phyloP scores from a whole-genome alignment of 2,329 filamentous ascomycete genomes.

The Ceratocystiopsis minuta region DNA sequence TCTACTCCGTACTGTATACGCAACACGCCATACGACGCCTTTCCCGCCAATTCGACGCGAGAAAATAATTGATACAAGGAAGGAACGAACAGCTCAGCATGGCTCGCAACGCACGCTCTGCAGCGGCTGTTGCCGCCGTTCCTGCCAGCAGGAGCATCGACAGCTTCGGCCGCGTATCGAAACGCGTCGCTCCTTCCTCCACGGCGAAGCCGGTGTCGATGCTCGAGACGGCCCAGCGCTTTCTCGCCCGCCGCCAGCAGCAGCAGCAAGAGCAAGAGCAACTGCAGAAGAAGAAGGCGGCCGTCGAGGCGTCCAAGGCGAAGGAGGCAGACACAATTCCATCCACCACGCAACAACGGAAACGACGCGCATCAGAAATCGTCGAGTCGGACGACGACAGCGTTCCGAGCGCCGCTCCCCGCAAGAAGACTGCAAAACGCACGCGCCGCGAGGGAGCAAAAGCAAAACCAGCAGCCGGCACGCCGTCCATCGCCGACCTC shows the following conservation, averaged over 20 bases:
- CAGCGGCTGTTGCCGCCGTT: conserved; percentile 5
- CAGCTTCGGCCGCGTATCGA: conserved; percentile 11
- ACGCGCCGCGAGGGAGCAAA: conserved; percentile 2
- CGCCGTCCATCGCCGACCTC: conserved; percentile 8
- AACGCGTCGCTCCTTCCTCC: conserved; percentile 7
- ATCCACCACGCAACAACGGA: conserved; percentile 3
- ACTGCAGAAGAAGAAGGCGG: neutral
- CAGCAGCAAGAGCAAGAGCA: conserved; percentile 7
- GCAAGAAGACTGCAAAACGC: conserved; percentile 4
- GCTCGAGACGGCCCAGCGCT: no score
- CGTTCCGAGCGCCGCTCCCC: no score
- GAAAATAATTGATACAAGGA: no score
- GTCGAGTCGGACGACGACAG: neutral
- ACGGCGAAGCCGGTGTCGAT: neutral
- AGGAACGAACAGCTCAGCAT: conserved; percentile 14
- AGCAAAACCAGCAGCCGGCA: neutral
- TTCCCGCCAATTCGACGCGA: no score
- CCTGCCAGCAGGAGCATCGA: conserved; percentile 6
- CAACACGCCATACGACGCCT: no score
- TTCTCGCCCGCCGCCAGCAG: conserved; percentile 11
- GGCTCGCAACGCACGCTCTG: conserved; percentile 6
- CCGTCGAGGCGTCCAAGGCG: no score
- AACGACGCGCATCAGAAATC: conserved; percentile 5
- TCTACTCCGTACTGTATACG: no score
- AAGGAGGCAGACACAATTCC: no score